Percentiles rank a stretch among this genome's conserved stretches.
Conservation (phyloP, 805 yeast species). For the Suhomyces pyralidae region DNA sequence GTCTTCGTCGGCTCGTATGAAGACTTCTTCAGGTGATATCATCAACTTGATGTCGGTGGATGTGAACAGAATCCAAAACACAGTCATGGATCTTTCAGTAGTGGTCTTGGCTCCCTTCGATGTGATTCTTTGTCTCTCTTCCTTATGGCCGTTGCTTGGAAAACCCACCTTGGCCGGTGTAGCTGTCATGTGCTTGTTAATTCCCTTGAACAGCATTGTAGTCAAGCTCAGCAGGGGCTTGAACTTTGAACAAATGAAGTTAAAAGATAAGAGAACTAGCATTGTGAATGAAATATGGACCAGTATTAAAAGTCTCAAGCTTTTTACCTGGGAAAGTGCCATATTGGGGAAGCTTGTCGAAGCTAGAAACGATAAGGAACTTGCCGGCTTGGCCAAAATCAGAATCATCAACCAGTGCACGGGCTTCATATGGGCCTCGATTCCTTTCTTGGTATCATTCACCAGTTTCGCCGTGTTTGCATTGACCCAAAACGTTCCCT, state of each 20-base stretch:
- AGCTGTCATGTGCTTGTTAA: slow-evolving; percentile 12
- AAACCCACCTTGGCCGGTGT: slow-evolving; percentile 20
- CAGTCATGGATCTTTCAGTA: slow-evolving; percentile 43
- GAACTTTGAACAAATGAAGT: slow-evolving; percentile 22
- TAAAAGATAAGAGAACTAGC: slow-evolving; percentile 21
- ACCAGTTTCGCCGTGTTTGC: slow-evolving; percentile 20
- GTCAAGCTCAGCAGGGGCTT: slow-evolving; percentile 40
- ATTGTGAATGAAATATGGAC: slow-evolving; percentile 22
- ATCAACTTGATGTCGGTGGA: slow-evolving; percentile 23
- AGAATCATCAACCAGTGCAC: slow-evolving; percentile 11
- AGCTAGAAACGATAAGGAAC: slow-evolving; percentile 20
- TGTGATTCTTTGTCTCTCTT: slow-evolving; percentile 16
- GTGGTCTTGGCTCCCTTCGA: slow-evolving; percentile 56
- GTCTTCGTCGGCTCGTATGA: slow-evolving; percentile 28
- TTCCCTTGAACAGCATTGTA: slow-evolving; percentile 19
- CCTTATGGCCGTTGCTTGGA: slow-evolving; percentile 22
- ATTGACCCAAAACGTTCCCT: slow-evolving; percentile 13
- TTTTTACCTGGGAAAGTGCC: slow-evolving; percentile 27
- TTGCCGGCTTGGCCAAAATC: slow-evolving; percentile 15
- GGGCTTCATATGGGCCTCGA: slow-evolving; percentile 21
- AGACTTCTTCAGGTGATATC: slow-evolving; percentile 21
- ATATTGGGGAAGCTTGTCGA: slow-evolving; percentile 18
- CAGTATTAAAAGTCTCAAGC: slow-evolving; percentile 24
- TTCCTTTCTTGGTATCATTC: slow-evolving; percentile 24
- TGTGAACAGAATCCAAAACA: slow-evolving; percentile 19